phyloP scores from a whole-genome alignment of 495 filamentous ascomycete species.

The Aspergillus homomorphus region DNA sequence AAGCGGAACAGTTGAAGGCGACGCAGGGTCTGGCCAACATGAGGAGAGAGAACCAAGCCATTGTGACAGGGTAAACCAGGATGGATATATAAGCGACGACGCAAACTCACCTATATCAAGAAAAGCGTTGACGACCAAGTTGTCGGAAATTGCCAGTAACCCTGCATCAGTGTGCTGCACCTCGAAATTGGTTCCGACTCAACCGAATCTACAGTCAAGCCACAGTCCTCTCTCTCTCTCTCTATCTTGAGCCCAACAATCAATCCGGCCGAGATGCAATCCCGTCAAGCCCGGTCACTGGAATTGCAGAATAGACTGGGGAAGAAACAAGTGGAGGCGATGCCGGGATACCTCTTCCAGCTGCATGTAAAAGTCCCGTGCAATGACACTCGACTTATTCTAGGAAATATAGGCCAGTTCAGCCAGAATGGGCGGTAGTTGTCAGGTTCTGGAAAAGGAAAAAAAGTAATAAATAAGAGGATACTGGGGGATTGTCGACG shows the following conservation, averaged over 20 bases:
- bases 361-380: slow-evolving; percentile 15
- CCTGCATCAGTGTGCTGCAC: slow-evolving; percentile 13
- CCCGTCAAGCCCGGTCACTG: slow-evolving; percentile 15
- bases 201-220: slow-evolving; percentile 19
- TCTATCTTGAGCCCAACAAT: neutral
- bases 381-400: slow-evolving; percentile 10
- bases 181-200: slow-evolving; percentile 10
- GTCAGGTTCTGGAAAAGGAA: slow-evolving; percentile 26
- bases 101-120: neutral
- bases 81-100: neutral
- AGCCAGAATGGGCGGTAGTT: slow-evolving; percentile 14
- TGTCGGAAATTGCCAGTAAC: slow-evolving; percentile 17
- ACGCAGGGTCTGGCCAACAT: slow-evolving; percentile 5
- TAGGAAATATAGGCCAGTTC: slow-evolving; percentile 15
- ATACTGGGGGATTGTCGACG: slow-evolving; percentile 9
- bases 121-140: neutral
- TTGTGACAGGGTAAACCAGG: neutral
- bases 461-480: slow-evolving; percentile 13
- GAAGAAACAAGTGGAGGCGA: slow-evolving; percentile 15
- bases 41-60: slow-evolving; percentile 3
- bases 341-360: slow-evolving; percentile 12
- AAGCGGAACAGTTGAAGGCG: slow-evolving; percentile 3
- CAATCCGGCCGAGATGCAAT: slow-evolving; percentile 13
- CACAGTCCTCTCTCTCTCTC: slow-evolving; percentile 10
- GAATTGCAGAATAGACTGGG: slow-evolving; percentile 13